Conservation (phyloP, 2,329 filamentous ascomycete species). For the Fusarium sp. region DNA sequence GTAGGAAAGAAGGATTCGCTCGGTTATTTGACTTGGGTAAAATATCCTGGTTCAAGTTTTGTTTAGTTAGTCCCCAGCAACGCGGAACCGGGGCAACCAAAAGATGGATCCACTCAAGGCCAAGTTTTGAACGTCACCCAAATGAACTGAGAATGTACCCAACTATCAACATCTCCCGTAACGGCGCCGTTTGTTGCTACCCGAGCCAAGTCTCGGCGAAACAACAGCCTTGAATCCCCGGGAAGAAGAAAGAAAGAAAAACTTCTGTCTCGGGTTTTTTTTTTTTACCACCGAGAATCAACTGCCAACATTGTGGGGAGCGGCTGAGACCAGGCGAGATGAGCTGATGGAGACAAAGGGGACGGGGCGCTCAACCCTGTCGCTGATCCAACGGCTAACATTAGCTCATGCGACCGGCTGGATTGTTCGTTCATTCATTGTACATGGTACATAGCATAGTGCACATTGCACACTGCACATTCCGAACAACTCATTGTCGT, state of each 20-base stretch:
- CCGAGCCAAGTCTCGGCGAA: not conserved
- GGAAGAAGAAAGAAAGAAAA: not conserved
- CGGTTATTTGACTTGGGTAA: conserved; percentile 11
- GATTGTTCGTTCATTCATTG: not conserved
- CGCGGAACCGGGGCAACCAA: conserved; percentile 34
- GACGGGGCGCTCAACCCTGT: not conserved
- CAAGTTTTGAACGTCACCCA: not conserved
- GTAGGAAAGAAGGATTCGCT: conserved; percentile 1
- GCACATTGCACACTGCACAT: not conserved
- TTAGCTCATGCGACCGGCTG: not conserved
- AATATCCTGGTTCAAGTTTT: conserved; percentile 5
- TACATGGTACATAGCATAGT: not conserved
- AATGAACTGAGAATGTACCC: not conserved
- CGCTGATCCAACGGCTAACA: conserved; percentile 9
- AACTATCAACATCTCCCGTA: not conserved
- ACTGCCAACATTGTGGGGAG: conserved; percentile 11
- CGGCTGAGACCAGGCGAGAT: conserved; percentile 21
- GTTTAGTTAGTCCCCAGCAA: not conserved
- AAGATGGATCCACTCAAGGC: not conserved
- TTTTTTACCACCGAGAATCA: not conserved
- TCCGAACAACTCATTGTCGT: not conserved
- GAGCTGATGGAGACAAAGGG: conserved; percentile 12
- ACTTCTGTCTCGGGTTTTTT: conserved; percentile 9
- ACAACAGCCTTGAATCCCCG: not conserved
- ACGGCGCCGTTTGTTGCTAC: not conserved